phyloP scores from a whole-genome alignment of 106 monocot species.

The Dioscorea dumetorum region DNA sequence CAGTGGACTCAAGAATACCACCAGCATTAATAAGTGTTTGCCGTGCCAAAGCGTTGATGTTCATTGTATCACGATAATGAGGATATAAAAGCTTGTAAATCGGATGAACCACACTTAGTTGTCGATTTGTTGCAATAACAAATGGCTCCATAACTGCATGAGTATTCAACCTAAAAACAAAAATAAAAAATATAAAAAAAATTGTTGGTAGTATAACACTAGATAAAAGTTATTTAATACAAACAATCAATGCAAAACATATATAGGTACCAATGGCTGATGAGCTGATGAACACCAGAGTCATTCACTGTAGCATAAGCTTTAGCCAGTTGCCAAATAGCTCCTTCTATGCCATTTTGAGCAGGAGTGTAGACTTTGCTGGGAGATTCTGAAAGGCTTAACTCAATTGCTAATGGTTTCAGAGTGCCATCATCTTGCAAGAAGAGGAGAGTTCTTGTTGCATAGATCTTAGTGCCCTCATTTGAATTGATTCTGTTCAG shows the following conservation, averaged over 20 bases:
- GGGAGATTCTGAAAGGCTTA: slow-evolving; percentile 26
- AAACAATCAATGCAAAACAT: background rate
- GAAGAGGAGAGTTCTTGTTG: slow-evolving; percentile 29
- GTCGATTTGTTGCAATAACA: slow-evolving; percentile 48
- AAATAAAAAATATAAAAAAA: background rate
- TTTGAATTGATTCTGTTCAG: slow-evolving; percentile 31
- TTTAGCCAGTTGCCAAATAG: slow-evolving; percentile 52
- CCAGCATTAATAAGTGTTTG: slow-evolving; percentile 44
- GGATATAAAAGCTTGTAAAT: slow-evolving; percentile 50
- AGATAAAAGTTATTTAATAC: background rate
- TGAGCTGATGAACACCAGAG: slow-evolving; percentile 43
- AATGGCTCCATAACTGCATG: slow-evolving; percentile 57
- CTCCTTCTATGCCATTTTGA: slow-evolving; percentile 10
- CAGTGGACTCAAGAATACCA: slow-evolving; percentile 34
- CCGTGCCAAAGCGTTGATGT: slow-evolving; percentile 53
- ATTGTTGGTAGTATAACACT: background rate
- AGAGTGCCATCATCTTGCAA: slow-evolving; percentile 39
- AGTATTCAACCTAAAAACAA: slow-evolving; percentile 45
- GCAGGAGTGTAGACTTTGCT: slow-evolving; percentile 44
- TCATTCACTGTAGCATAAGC: slow-evolving; percentile 44
- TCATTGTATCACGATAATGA: slow-evolving; percentile 59
- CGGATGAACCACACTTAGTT: slow-evolving; percentile 46
- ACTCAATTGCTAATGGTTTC: slow-evolving; percentile 37
- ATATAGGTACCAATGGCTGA: slow-evolving; percentile 58
- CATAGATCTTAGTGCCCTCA: slow-evolving; percentile 24